Evolutionary conservation across 345 rosid species (phyloP).

Genomic region (Citrus trifoliata): DNA sequence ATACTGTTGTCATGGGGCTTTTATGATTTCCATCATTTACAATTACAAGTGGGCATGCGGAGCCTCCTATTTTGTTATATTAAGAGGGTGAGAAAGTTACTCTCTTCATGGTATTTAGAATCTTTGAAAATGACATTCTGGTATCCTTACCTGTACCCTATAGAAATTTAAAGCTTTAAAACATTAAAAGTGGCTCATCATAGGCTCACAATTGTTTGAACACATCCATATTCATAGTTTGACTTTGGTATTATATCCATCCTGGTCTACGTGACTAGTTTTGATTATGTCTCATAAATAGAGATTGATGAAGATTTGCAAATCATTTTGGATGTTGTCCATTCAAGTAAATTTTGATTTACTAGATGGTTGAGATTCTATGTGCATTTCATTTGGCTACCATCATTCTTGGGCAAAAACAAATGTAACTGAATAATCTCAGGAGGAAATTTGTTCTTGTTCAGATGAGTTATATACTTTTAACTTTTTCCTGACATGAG

Average conservation of each 20-base stretch:
- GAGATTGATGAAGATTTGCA: neutral
- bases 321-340: neutral
- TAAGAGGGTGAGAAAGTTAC: neutral
- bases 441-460: neutral
- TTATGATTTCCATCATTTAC: neutral
- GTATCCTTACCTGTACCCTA: neutral
- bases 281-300: neutral
- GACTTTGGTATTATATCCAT: neutral
- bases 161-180: neutral
- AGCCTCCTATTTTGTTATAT: neutral
- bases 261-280: neutral
- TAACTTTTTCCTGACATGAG: neutral
- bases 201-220: neutral
- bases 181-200: neutral
- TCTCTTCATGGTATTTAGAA: neutral
- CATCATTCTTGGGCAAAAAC: neutral
- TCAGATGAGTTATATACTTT: neutral
- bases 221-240: neutral
- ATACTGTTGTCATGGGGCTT: neutral
- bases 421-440: neutral
- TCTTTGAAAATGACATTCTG: neutral
- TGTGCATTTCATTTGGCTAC: neutral
- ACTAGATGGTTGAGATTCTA: neutral
- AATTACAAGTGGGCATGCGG: neutral
- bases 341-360: neutral